Conservation (phyloP, 1,139 yeast species). For the Candida neerlandica region DNA sequence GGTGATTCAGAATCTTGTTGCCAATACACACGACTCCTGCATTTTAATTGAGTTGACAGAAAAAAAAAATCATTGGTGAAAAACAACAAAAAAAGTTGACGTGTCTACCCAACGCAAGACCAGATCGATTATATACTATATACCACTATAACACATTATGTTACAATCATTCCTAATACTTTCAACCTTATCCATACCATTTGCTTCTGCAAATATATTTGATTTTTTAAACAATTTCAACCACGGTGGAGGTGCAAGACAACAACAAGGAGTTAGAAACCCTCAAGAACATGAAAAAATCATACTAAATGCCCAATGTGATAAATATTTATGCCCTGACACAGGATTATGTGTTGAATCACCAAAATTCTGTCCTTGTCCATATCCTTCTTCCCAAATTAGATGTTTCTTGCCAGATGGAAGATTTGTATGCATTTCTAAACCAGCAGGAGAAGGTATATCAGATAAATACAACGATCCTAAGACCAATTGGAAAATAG, state of each 20-base stretch:
- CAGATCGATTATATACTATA: neutral
- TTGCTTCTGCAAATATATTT: constrained; percentile 29
- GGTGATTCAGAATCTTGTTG: neutral
- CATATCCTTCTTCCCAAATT: constrained; percentile 80
- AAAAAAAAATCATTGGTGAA: neutral
- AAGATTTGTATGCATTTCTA: constrained; percentile 75
- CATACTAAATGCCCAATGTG: constrained; percentile 50
- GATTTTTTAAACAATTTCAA: constrained; percentile 40
- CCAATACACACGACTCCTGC: neutral
- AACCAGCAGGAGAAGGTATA: constrained; percentile 59
- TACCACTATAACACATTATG: neutral
- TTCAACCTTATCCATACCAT: neutral
- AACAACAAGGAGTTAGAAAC: constrained; percentile 23
- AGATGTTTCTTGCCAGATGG: constrained; percentile 77
- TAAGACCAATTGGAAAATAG: constrained; percentile 52
- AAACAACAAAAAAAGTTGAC: constrained; percentile 6
- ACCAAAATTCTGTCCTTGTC: constrained; percentile 84
- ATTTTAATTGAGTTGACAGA: neutral
- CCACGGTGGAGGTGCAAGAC: constrained; percentile 19
- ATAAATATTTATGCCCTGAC: constrained; percentile 77
- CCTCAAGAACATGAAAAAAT: constrained; percentile 33
- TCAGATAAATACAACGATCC: constrained; percentile 48
- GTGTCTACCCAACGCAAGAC: constrained; percentile 3
- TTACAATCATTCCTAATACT: constrained; percentile 1
- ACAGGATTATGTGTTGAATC: constrained; percentile 74